A percentile compares a stretch with the other conserved stretches of the same genome.
Evolutionary conservation across 2,329 filamentous ascomycete species (phyloP).

Genomic region (Hymenoscyphus occultus): DNA sequence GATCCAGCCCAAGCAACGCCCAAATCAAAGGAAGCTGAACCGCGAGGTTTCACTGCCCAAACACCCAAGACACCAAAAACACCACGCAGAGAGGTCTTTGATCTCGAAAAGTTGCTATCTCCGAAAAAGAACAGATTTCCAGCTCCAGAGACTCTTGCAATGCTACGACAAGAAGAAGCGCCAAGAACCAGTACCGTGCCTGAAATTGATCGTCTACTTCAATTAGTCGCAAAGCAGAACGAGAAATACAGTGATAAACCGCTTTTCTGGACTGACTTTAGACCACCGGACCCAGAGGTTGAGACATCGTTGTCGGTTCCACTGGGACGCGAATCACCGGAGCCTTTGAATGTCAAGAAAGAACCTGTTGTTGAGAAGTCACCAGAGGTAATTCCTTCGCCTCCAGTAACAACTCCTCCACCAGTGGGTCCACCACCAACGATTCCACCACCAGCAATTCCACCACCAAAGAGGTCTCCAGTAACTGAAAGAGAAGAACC

Average conservation of each 20-base stretch:
- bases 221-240: slow-evolving; percentile 14
- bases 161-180: slow-evolving; percentile 11
- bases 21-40: background rate
- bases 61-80: background rate
- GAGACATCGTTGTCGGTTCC: slow-evolving; percentile 5
- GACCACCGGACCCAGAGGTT: slow-evolving; percentile 10
- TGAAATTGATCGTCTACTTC: slow-evolving; percentile 17
- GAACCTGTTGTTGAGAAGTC: background rate
- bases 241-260: slow-evolving; percentile 13
- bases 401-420: background rate
- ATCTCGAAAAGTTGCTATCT: slow-evolving; percentile 11
- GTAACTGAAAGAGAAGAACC: background rate
- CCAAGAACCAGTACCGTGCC: slow-evolving; percentile 16
- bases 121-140: slow-evolving; percentile 6
- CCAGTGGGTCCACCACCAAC: too few relatives aligned
- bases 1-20: background rate
- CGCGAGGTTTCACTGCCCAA: background rate
- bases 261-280: slow-evolving; percentile 18
- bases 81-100: slow-evolving; percentile 3
- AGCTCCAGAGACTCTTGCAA: slow-evolving; percentile 10
- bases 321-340: background rate
- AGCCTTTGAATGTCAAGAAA: background rate
- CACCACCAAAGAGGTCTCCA: background rate
- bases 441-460: background rate
- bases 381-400: background rate